Evolutionary conservation across 306 rosid genomes (phyloP).

Genomic region (Acacia confusa): DNA sequence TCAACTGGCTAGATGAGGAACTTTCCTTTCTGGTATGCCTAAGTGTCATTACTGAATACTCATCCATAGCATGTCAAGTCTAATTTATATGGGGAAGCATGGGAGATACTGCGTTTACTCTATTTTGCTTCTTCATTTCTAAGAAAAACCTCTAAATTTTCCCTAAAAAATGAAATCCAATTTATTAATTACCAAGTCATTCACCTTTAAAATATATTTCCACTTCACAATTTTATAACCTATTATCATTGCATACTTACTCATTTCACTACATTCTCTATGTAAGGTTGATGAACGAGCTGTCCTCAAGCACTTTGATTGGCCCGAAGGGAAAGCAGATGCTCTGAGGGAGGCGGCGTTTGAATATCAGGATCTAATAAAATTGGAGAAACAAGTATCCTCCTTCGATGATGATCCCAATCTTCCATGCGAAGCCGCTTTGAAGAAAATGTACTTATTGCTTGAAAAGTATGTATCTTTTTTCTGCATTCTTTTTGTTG

Average conservation of each 20-base stretch:
- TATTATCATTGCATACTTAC: conserved; percentile 11
- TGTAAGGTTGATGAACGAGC: conserved; percentile 95
- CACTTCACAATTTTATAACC: background rate
- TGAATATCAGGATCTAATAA: conserved; percentile 90
- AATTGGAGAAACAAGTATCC: conserved; percentile 81
- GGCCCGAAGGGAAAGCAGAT: conserved; percentile 99
- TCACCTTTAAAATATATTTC: conserved; percentile 4
- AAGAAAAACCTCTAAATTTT: conserved; percentile 6
- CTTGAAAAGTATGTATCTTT: conserved; percentile 78
- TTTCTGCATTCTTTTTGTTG: conserved; percentile 26
- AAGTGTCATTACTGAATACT: conserved; percentile 7
- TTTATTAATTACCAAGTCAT: conserved; percentile 1
- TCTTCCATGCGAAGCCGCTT: conserved; percentile 78
- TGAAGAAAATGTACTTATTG: conserved; percentile 96
- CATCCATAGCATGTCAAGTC: background rate
- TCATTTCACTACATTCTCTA: conserved; percentile 27
- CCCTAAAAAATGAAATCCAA: background rate
- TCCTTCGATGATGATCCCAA: conserved; percentile 84
- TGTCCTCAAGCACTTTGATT: conserved; percentile 97
- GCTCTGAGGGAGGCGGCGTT: conserved; percentile 98
- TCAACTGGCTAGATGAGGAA: conserved; percentile 98
- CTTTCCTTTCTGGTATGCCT: conserved; percentile 44
- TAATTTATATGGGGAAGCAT: conserved; percentile 18
- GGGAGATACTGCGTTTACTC: conserved; percentile 3
- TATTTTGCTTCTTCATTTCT: background rate